Conservation (phyloP, 2,329 filamentous ascomycete genomes). For the Coniella lustricola region DNA sequence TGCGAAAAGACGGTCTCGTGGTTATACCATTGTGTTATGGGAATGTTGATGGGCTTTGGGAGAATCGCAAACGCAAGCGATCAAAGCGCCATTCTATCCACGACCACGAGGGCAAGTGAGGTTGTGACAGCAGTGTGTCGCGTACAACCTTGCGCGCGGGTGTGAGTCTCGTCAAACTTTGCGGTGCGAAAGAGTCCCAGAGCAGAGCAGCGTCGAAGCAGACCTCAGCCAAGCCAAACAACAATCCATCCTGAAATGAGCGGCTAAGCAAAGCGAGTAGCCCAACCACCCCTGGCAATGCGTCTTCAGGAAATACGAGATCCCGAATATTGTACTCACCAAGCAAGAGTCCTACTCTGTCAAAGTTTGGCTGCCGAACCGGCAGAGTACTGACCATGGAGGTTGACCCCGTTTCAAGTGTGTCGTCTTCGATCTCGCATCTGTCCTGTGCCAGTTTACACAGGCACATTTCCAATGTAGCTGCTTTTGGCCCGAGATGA, state of each 20-base stretch:
- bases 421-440: background rate
- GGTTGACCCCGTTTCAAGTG: too few species aligned
- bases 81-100: conserved; percentile 6
- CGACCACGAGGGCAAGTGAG: conserved; percentile 4
- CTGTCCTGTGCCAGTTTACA: background rate
- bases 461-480: background rate
- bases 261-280: conserved; percentile 6
- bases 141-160: background rate
- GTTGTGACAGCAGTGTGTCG: background rate
- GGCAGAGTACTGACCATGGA: background rate
- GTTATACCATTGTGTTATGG: conserved; percentile 2
- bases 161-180: background rate
- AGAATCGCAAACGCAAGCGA: background rate
- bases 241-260: conserved; percentile 17
- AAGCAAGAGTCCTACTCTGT: background rate
- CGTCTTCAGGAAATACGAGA: conserved; percentile 15
- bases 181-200: conserved; percentile 6
- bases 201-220: conserved; percentile 16
- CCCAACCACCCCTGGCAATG: conserved; percentile 10
- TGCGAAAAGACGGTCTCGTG: background rate
- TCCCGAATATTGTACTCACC: conserved; percentile 12
- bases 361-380: background rate
- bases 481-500: conserved; percentile 1
- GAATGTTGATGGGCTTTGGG: background rate
- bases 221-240: conserved; percentile 17